These are phyloP conservation scores for Gliomastix tumulicola DNA, from an alignment of 2,329 filamentous ascomycete genomes.

Conservation along the genomic window DNA sequence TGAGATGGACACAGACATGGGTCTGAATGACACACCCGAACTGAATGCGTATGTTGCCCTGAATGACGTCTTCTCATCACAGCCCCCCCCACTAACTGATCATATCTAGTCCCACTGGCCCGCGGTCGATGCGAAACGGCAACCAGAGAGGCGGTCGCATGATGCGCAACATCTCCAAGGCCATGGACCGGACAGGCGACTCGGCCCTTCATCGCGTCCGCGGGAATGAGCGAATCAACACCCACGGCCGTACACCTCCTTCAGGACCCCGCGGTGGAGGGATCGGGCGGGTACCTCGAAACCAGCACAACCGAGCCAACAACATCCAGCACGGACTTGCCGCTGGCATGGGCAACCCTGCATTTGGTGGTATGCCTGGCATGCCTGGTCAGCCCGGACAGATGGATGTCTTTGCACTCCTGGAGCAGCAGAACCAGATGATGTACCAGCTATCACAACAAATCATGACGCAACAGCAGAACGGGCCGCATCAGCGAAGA, in stretches of 20 bases:
- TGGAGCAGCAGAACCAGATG: slow-evolving; percentile 83
- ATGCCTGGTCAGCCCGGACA: slow-evolving; percentile 42
- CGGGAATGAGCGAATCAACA: slow-evolving; percentile 74
- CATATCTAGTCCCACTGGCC: slow-evolving; percentile 79
- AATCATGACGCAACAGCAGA: slow-evolving; percentile 38
- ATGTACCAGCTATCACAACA: slow-evolving; percentile 69
- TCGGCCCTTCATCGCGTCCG: slow-evolving; percentile 75
- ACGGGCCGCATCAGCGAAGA: slow-evolving; percentile 18
- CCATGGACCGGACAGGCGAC: slow-evolving; percentile 72
- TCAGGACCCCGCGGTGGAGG: slow-evolving; percentile 64
- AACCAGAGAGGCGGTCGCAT: slow-evolving; percentile 59
- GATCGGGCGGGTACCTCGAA: slow-evolving; percentile 39
- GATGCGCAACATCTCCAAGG: slow-evolving; percentile 76
- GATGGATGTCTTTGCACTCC: slow-evolving; percentile 62
- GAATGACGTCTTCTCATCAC: too few species aligned
- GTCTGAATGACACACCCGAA: slow-evolving; percentile 41
- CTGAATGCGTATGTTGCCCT: slow-evolving; percentile 50
- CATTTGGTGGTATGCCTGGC: not conserved
- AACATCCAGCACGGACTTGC: slow-evolving; percentile 43
- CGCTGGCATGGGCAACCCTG: slow-evolving; percentile 26
- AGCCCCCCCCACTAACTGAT: slow-evolving; percentile 27
- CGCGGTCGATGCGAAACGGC: slow-evolving; percentile 85
- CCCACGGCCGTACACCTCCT: slow-evolving; percentile 63
- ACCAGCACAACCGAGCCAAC: slow-evolving; percentile 42
- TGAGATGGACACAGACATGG: slow-evolving; percentile 68